Evolutionary conservation across 257 asterid species (phyloP), one percentile per base, ranked within the genome.

Genomic region (Gentiana macrophylla): DNA sequence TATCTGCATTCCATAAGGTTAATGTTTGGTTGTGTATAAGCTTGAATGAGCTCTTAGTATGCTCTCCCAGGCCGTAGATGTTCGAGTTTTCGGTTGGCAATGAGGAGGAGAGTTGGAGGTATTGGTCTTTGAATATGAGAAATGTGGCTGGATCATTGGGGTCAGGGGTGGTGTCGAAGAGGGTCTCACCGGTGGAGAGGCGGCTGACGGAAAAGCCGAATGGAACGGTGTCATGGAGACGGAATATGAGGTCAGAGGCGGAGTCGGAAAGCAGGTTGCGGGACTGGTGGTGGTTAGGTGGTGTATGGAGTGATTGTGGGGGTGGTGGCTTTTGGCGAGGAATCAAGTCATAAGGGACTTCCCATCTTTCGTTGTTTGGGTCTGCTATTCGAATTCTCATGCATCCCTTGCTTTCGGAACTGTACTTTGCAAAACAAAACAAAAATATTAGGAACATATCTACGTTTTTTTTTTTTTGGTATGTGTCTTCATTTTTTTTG

Each of bases 1-100:
- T 81, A 70, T 84, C 98, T 37, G 92, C 84, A 55, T 80, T 75
- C 98, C 98, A 91, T 1, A 87, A 79, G 1, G 96, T 91, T n/a
- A 91, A 73, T 0, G 77, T 82, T 72, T 84, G 92, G 49, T 75
- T 66, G 7, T 54, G 86, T 60, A 71, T 66, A 35, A 87, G 63
- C 70, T 58, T 73, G 62, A 91, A 82, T 0, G 89, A 75, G 24
- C 74, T 63, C 68, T 81, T 84, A 0, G 95, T 91, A 53, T 91
- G 98, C 74, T 91, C 96, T 9, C 98, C 96, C 1, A 91, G 63
- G 61, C 98, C 96, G 35, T 87, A 91, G 12, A 91, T 74, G 49
- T 83, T 73, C 49, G 96, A 78, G 35, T 63, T 64, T 0, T 62
- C 45, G 1, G 64, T 53, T 0, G 95, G 94, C 32, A 90, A 70